Percentiles rank a stretch among this genome's conserved stretches.
Conservation (phyloP, 805 yeast genomes). For the Ogataea saltuana region DNA sequence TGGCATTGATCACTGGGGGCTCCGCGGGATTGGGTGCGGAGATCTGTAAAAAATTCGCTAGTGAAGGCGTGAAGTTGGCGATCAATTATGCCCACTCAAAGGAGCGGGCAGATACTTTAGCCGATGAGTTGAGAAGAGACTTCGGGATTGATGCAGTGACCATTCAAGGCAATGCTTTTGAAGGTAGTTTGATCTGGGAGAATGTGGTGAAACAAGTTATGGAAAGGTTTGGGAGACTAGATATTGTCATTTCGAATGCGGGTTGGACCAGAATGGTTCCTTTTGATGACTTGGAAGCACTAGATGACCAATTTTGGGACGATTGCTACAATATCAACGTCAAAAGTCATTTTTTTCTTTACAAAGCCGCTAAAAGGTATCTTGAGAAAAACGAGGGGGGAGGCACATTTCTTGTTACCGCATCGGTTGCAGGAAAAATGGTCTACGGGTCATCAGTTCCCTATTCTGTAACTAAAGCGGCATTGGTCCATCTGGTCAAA, state of each 20-base stretch:
- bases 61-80: conserved; percentile 37
- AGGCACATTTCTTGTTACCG: conserved; percentile 11
- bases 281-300: conserved; percentile 33
- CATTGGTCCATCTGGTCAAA: conserved; percentile 8
- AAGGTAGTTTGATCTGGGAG: conserved; percentile 10
- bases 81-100: conserved; percentile 36
- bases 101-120: conserved; percentile 34
- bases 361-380: conserved; percentile 8
- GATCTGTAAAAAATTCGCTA: conserved; percentile 36
- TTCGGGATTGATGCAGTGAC: conserved; percentile 23
- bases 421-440: conserved; percentile 11
- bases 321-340: conserved; percentile 33
- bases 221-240: conserved; percentile 32
- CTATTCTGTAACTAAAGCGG: conserved; percentile 11
- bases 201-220: conserved; percentile 30
- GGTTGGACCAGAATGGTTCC: conserved; percentile 40
- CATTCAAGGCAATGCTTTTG: conserved; percentile 33
- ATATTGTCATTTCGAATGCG: conserved; percentile 41
- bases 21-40: conserved; percentile 40
- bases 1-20: conserved; percentile 35
- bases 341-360: conserved; percentile 29
- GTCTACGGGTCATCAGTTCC: conserved; percentile 15
- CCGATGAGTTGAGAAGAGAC: conserved; percentile 13
- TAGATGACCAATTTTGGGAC: conserved; percentile 38
- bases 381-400: conserved; percentile 7